These are phyloP conservation scores for Colletotrichum camelliae DNA, from an alignment of 2,329 filamentous ascomycete genomes.

Conservation along the genomic window DNA sequence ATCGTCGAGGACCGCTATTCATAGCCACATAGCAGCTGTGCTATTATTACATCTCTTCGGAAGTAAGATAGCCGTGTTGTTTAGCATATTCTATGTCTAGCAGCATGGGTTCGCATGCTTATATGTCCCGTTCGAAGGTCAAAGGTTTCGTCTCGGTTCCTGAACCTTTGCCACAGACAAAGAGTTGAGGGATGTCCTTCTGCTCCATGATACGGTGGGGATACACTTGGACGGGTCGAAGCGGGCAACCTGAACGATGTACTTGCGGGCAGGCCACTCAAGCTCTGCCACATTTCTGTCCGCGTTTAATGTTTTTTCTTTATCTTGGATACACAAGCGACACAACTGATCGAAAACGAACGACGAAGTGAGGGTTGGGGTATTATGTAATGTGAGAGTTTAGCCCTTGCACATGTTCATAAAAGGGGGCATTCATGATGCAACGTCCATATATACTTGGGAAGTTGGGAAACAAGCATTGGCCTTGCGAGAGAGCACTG, in stretches of 20 bases:
- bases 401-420: not conserved
- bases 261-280: too few relatives aligned
- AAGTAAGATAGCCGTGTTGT: too few relatives aligned
- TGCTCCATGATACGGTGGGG: too few relatives aligned
- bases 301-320: not conserved
- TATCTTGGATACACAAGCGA: not conserved
- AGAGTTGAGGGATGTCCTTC: too few relatives aligned
- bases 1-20: accelerated
- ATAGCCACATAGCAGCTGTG: not conserved
- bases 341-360: not conserved
- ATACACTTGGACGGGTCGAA: too few relatives aligned
- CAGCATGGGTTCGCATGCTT: accelerated
- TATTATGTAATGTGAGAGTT: not conserved
- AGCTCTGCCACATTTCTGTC: too few relatives aligned
- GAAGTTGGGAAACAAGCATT: not conserved
- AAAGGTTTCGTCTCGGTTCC: not conserved
- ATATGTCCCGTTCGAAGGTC: not conserved
- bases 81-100: not conserved
- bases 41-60: not conserved
- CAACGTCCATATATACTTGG: not conserved
- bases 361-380: not conserved
- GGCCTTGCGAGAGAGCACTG: not conserved
- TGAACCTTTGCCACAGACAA: too few relatives aligned
- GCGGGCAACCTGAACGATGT: too few relatives aligned
- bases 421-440: not conserved